Evolutionary conservation across 257 asterid species (phyloP), one percentile per base, ranked within the genome.

Genomic region (Penstemon davidsonii): DNA sequence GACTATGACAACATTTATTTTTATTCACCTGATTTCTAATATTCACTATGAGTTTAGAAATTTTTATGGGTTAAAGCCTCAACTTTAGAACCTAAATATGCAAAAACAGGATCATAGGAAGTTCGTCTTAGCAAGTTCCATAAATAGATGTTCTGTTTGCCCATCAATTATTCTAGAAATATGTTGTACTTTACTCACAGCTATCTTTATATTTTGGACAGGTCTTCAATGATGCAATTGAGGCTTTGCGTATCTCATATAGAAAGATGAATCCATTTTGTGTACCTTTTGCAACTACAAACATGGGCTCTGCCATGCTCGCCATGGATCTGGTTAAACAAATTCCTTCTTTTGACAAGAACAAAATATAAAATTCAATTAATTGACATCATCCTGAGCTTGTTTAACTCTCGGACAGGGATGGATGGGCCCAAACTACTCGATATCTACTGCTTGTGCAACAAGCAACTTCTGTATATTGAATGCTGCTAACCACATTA

Each of bases 361-460:
- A 1, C 33, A 25, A 25, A 25, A 25, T 25, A 25, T 25, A 25
- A 25, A 25, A 8, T 43, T 62, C 51, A 71, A 66, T 66, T 36
- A 41, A 41, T 40, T 3, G 58, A 39, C 49, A 51, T 74, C 66
- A 67, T 59, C 64, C 52, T 75, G 68, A 77, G 46, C 58, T 57
- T 71, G 52, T 79, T 65, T 73, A 53, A 68, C 68, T 66, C 58
- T 64, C 68, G 58, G 74, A 42, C 81, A 92, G 98, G 98, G 98
- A 54, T 92, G 98, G 98, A 92, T 92, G 98, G 98, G 98, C 36
- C 98, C 98, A 59, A 92, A 92, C 78, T 92, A 92, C 82, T 92
- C 98, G 51, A 92, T 92, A 81, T 92, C 98, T 60, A 86, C 98
- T 61, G 96, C 98, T 47, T 92, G 98, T 83, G 97, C 97, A 69